phyloP scores from a whole-genome alignment of 306 rosid genomes.

The Pterocarpus macrocarpus region DNA sequence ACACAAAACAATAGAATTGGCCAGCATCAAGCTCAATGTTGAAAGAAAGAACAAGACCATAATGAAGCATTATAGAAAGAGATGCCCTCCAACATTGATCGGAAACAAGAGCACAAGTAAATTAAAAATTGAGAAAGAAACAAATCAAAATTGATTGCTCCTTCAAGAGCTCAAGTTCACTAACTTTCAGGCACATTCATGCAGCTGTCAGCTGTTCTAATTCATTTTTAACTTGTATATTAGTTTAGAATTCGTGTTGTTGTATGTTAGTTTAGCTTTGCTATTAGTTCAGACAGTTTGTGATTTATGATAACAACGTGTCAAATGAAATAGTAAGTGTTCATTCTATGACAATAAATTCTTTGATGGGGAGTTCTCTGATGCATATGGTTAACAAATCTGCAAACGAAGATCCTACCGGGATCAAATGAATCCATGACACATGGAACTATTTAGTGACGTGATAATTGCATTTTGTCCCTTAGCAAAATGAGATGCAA shows the following conservation, averaged over 20 bases:
- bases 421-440: too few species aligned
- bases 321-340: too few species aligned
- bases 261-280: neutral
- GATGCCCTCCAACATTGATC: constrained; percentile 22
- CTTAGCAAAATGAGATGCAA: too few species aligned
- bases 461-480: too few species aligned
- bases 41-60: neutral
- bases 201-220: neutral
- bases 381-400: too few species aligned
- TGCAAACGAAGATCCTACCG: too few species aligned
- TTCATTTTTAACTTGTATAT: neutral
- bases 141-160: neutral
- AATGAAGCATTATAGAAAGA: constrained; percentile 16
- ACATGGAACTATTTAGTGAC: too few species aligned
- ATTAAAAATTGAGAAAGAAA: neutral
- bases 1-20: constrained; percentile 14
- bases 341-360: too few species aligned
- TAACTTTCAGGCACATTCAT: neutral
- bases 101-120: neutral
- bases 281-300: neutral
- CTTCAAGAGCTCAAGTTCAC: neutral
- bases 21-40: constrained; percentile 22
- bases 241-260: neutral
- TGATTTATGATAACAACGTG: too few species aligned
- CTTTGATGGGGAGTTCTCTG: too few species aligned